Evolutionary conservation across 371 early-diverging fungal species (phyloP), one percentile per base, ranked within the genome.

Genomic region (Mucor saturninus): DNA sequence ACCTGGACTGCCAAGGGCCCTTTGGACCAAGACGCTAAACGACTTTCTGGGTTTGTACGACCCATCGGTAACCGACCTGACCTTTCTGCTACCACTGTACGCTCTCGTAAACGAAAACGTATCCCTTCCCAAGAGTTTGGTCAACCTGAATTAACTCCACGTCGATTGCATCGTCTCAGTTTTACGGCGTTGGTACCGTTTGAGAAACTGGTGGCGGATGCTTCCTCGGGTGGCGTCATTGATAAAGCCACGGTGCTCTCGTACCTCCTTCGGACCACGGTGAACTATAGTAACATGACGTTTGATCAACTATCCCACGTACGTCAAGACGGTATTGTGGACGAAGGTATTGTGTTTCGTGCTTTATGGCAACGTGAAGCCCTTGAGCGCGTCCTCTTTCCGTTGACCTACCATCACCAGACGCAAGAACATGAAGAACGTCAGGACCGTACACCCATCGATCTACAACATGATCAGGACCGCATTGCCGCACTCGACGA

Each of bases 311-410:
- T 81, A 9, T 73, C 75, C 1, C 60, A 48, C n/a, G 81, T 81
- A 4, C 69, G 76, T 2, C 68, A 73, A 0, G 81, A 81, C 46
- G 74, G 79, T 3, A 78, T 81, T 61, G 81, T 81, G 1, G 77
- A 81, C 51, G 81, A 81, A 51, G 70, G 69, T 2, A 72, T 76
- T 28, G 81, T 81, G 1, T 81, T 81, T 48, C 71, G 81, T n/a
- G 81, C 81, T 2, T 50, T 81, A 9, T 81, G 81, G 81, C 81
- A 81, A 54, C 63, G 81, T 14, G 71, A 77, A 53, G 76, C 81
- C 9, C 56, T 81, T 13, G 76, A 78, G 39, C 73, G 79, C 8
- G 57, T 78, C 5, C 37, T 81, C n/a, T 76, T 69, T 30, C 79
- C 77, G 0, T 38, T 60, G 10, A 65, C 65, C 5, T 57, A 42